Conservation (phyloP, 495 filamentous ascomycete species). For the Penicillium paradoxum region DNA sequence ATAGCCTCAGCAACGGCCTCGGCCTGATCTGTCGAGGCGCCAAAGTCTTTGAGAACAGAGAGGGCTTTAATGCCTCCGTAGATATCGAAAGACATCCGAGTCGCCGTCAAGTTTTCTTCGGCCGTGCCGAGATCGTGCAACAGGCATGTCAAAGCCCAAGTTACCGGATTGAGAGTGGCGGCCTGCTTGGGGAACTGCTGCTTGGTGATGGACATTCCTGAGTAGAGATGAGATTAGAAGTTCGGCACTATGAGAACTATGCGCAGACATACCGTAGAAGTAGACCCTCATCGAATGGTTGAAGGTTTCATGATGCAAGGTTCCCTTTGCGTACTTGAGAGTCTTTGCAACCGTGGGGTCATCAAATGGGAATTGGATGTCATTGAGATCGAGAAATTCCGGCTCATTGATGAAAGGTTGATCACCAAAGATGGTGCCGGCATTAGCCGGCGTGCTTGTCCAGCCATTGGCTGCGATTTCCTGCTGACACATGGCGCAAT, state of each 20-base stretch:
- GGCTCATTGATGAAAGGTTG: constrained; percentile 19
- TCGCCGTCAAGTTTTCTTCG: constrained; percentile 52
- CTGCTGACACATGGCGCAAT: constrained; percentile 18
- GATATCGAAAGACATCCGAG: constrained; percentile 48
- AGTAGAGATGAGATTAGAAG: neutral
- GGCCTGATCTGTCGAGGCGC: constrained; percentile 22
- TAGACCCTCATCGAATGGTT: constrained; percentile 74
- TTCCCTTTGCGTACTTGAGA: constrained; percentile 16
- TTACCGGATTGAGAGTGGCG: constrained; percentile 20
- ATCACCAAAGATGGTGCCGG: constrained; percentile 24
- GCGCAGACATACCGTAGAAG: constrained; percentile 49
- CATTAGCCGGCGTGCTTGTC: constrained; percentile 23
- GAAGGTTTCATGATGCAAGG: constrained; percentile 47
- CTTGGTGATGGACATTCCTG: constrained; percentile 25
- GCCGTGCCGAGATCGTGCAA: constrained; percentile 74
- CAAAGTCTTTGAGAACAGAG: constrained; percentile 55
- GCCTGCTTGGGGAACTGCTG: constrained; percentile 24
- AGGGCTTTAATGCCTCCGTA: constrained; percentile 38
- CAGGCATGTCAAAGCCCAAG: constrained; percentile 58
- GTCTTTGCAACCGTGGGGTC: constrained; percentile 21
- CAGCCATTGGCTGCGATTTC: constrained; percentile 25
- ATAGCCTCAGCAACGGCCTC: constrained; percentile 67
- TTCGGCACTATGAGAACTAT: neutral
- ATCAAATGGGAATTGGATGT: constrained; percentile 23
- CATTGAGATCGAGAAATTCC: constrained; percentile 6